phyloP scores from a whole-genome alignment of 1,139 yeast species.

The Kazachstania sp. region DNA sequence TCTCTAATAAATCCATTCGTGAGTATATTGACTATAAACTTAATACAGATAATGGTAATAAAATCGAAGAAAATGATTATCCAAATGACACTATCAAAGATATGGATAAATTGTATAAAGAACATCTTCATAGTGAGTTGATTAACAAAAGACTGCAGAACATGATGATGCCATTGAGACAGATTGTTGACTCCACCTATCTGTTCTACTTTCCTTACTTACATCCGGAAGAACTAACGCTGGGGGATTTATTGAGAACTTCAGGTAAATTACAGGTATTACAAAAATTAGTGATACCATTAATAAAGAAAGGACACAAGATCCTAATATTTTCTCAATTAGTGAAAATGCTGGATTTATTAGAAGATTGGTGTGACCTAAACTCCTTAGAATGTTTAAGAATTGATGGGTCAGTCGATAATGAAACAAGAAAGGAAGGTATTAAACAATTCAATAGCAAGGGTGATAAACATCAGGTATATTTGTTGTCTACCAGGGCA shows the following conservation, averaged over 20 bases:
- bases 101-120: slow-evolving; percentile 26
- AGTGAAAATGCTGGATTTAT: slow-evolving; percentile 63
- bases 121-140: slow-evolving; percentile 30
- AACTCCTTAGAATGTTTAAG: slow-evolving; percentile 45
- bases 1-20: slow-evolving; percentile 34
- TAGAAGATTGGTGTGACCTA: slow-evolving; percentile 61
- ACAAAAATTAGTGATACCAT: slow-evolving; percentile 48
- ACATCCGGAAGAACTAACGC: slow-evolving; percentile 32
- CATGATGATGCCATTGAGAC: slow-evolving; percentile 71
- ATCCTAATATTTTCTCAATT: slow-evolving; percentile 79
- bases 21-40: slow-evolving; percentile 33
- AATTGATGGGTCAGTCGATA: slow-evolving; percentile 69
- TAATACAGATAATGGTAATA: slow-evolving; percentile 6
- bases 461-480: slow-evolving; percentile 34
- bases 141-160: slow-evolving; percentile 48
- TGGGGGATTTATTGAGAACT: slow-evolving; percentile 37
- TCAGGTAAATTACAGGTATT: slow-evolving; percentile 69
- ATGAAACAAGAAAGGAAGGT: slow-evolving; percentile 54
- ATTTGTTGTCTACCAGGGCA: slow-evolving; percentile 79
- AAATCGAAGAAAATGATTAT: slow-evolving; percentile 6
- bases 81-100: slow-evolving; percentile 11
- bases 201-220: slow-evolving; percentile 74
- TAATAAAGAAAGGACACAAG: slow-evolving; percentile 50
- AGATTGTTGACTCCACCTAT: slow-evolving; percentile 79
- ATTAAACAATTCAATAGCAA: slow-evolving; percentile 46